Evolutionary conservation across 441 rosid species (phyloP), one percentile per base, ranked within the genome.

Genomic region (Populus tomentosa): DNA sequence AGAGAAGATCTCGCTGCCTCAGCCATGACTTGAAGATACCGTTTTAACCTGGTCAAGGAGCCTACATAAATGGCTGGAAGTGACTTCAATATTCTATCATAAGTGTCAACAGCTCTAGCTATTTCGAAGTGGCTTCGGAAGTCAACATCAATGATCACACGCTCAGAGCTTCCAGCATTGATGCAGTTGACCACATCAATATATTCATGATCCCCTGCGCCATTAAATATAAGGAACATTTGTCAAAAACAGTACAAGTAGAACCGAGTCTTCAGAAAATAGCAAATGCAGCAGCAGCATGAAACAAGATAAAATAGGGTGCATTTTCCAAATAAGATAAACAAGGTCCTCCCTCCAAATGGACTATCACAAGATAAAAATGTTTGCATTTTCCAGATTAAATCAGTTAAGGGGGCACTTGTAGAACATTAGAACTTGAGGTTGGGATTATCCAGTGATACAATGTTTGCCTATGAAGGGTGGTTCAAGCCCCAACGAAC

Each of bases 101-200:
- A 95, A 4, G 94, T 90, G 75, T 89, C 92, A 35, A 95, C 97
- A 10, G 98, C 97, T 88, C 99, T 80, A 20, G 98, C 98, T 32
- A 95, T 95, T 78, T 95, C 98, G 36, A 95, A 95, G 84, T 92
- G 98, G 83, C 98, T 95, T 79, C 80, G 87, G 75, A 93, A 94
- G 83, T 93, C 97, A 2, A 93, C 84, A 67, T 95, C 98, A 50
- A 95, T 87, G 56, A 95, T 88, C 83, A 95, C 33, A 64, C 97
- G 90, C 42, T 92, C 94, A 1, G 90, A 86, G 76, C 78, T 86
- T 67, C 92, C 94, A 9, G 78, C 67, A 33, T 69, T 76, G 10
- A 61, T 80, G 69, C 79, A 78, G 74, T 83, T 85, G 36, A 90
- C 74, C 82, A 93, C 94, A 75, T 95, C 98, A 73, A 93, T 83